These are phyloP conservation scores for Microbotryum lychnidis-dioicae DNA, from an alignment of 1,284 basidiomycete genomes.

Conservation along the genomic window DNA sequence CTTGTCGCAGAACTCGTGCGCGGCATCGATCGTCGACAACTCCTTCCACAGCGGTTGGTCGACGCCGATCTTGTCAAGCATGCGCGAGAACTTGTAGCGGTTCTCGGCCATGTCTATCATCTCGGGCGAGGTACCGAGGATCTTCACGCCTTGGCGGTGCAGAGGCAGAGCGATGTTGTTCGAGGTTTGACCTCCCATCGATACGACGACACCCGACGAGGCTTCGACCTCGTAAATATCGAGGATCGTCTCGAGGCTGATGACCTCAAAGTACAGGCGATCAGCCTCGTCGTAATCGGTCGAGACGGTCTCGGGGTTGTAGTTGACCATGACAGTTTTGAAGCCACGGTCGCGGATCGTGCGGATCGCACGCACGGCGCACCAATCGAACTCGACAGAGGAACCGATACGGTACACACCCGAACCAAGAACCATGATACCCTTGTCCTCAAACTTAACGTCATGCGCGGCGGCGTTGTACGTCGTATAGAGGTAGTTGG, in stretches of 20 bases:
- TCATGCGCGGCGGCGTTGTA: constrained; percentile 97
- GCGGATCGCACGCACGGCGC: constrained; percentile 93
- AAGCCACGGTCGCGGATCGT: constrained; percentile 84
- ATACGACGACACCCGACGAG: constrained; percentile 87
- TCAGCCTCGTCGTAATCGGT: constrained; percentile 99
- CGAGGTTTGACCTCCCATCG: constrained; percentile 91
- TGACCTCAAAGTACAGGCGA: constrained; percentile 95
- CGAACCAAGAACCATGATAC: constrained; percentile 97
- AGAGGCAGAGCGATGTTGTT: constrained; percentile 97
- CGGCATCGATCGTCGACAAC: constrained; percentile 76
- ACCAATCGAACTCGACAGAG: constrained; percentile 99
- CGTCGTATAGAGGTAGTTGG: constrained; percentile 99
- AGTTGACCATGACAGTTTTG: constrained; percentile 98
- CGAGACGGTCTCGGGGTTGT: constrained; percentile 98
- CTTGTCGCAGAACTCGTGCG: constrained; percentile 80
- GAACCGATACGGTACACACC: constrained; percentile 98
- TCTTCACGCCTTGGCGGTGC: constrained; percentile 81
- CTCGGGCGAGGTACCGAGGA: constrained; percentile 90
- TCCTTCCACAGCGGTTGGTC: constrained; percentile 98
- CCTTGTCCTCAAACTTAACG: constrained; percentile 90
- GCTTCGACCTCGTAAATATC: constrained; percentile 98
- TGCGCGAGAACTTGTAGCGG: constrained; percentile 96
- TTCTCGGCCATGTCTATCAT: constrained; percentile 98
- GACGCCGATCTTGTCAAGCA: constrained; percentile 88
- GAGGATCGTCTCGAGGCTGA: constrained; percentile 97